These are phyloP conservation scores for Rhizopogon roseolus DNA, from an alignment of 768 basidiomycete genomes.

Conservation along the genomic window DNA sequence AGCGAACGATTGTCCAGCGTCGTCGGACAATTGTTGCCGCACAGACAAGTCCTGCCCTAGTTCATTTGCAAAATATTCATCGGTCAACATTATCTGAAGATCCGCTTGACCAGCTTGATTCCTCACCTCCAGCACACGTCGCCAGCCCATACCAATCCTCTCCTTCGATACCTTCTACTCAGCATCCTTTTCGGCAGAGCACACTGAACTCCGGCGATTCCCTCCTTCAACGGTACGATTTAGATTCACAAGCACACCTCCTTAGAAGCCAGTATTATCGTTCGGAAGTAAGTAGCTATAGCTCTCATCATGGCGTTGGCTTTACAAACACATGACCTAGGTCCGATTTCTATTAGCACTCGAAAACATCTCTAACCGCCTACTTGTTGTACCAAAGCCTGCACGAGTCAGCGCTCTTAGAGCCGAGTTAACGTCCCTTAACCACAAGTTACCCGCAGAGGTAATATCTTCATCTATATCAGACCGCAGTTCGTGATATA, in stretches of 20 bases:
- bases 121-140: conserved; percentile 26
- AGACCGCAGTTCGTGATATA: conserved; percentile 3
- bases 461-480: conserved; percentile 35
- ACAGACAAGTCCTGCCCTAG: conserved; percentile 70
- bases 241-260: conserved; percentile 62
- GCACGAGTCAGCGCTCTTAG: conserved; percentile 95
- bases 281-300: conserved; percentile 57
- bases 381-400: conserved; percentile 88
- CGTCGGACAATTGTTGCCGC: conserved; percentile 57
- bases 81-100: conserved; percentile 63
- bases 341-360: conserved; percentile 83
- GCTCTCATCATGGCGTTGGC: not conserved
- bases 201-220: conserved; percentile 44
- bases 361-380: conserved; percentile 88
- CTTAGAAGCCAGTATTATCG: conserved; percentile 85
- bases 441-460: conserved; percentile 95
- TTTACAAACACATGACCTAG: conserved; percentile 32
- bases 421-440: conserved; percentile 91
- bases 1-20: conserved; percentile 19
- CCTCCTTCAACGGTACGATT: conserved; percentile 65
- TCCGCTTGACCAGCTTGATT: conserved; percentile 67
- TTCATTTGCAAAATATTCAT: conserved; percentile 50
- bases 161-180: conserved; percentile 54
- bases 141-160: conserved; percentile 64
- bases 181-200: conserved; percentile 41